Evolutionary conservation across 345 rosid species (phyloP).

Genomic region (Ailanthus altissimus): DNA sequence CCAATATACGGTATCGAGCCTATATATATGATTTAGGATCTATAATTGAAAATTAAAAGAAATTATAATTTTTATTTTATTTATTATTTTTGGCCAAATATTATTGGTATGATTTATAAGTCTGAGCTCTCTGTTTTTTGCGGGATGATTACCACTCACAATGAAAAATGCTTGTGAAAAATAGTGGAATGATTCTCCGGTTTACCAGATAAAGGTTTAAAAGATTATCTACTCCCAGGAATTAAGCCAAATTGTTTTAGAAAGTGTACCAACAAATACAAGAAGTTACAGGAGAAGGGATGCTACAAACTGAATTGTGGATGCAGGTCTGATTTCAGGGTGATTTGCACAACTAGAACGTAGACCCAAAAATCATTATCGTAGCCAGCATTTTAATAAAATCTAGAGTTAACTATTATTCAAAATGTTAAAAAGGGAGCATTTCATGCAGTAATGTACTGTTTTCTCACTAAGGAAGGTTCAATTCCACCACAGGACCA

Average conservation of each 20-base stretch:
- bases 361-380: background rate
- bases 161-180: background rate
- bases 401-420: background rate
- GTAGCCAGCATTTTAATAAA: background rate
- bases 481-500: slow-evolving; percentile 40
- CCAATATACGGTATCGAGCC: no score
- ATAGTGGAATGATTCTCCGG: background rate
- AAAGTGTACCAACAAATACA: background rate
- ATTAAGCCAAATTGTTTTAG: background rate
- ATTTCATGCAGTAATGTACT: background rate
- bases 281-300: background rate
- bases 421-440: background rate
- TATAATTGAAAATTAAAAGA: no score
- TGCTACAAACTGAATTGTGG: background rate
- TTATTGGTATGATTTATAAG: background rate
- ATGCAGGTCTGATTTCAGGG: background rate
- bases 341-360: background rate
- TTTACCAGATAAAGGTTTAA: no score
- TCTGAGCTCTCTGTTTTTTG: background rate
- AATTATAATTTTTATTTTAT: no score
- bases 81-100: no score
- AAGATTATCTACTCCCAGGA: background rate
- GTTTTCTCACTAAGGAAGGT: slow-evolving; percentile 1
- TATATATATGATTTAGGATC: no score
- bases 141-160: background rate